phyloP scores from a whole-genome alignment of 78 protist genomes.

The Protostelium mycophagum region DNA sequence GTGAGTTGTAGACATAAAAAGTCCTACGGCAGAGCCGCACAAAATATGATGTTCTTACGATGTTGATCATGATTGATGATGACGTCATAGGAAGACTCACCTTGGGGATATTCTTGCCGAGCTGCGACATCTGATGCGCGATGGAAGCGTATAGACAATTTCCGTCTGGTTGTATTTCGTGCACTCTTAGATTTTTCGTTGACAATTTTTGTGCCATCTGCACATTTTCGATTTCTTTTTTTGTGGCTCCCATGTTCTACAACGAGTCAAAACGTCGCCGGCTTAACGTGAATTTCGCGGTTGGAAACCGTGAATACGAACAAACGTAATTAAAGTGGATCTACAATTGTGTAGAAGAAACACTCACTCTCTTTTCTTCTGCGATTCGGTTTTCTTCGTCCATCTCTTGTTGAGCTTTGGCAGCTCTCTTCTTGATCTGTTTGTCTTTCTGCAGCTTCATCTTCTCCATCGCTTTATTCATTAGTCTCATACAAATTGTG shows the following conservation, averaged over 20 bases:
- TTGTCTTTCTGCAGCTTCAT: neutral
- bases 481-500: too few relatives aligned
- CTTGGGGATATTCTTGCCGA: neutral
- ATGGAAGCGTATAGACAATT: slow-evolving; percentile 53
- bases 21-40: too few relatives aligned
- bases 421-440: neutral
- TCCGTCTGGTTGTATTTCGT: slow-evolving; percentile 46
- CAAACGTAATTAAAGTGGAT: too few relatives aligned
- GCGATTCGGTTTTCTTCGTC: neutral
- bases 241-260: neutral
- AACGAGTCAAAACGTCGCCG: neutral
- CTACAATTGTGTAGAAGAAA: too few relatives aligned
- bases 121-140: slow-evolving; percentile 23
- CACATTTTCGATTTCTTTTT: neutral
- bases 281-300: neutral
- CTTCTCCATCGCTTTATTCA: neutral
- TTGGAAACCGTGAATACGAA: too few relatives aligned
- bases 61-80: too few relatives aligned
- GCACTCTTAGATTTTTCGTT: neutral
- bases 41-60: too few relatives aligned
- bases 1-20: too few relatives aligned
- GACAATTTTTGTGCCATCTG: neutral
- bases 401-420: neutral
- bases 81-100: neutral
- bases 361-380: neutral